Conservation (phyloP, 805 yeast species). For the Gaillardinia entomophila region DNA sequence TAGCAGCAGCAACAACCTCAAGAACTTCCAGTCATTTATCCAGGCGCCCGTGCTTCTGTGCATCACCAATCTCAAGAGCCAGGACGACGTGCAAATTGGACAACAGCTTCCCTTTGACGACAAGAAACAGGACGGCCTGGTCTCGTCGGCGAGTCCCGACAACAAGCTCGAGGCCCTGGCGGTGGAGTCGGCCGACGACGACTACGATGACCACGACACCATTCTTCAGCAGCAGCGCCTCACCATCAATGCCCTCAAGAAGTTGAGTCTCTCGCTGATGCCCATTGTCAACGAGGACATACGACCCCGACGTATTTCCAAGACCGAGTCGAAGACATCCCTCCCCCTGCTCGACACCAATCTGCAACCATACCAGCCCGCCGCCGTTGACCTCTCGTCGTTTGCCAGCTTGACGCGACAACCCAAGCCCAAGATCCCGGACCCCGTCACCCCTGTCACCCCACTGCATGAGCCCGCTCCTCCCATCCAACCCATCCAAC, state of each 20-base stretch:
- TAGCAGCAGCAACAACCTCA: constrained; percentile 7
- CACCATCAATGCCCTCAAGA: constrained; percentile 38
- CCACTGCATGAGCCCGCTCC: too few species aligned
- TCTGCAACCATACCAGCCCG: constrained; percentile 37
- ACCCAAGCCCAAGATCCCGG: constrained; percentile 16
- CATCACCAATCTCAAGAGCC: constrained; percentile 24
- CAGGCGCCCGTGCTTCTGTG: constrained; percentile 42
- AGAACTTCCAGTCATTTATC: constrained; percentile 39
- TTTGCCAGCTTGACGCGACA: constrained; percentile 42
- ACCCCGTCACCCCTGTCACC: neutral
- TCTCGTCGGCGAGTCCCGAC: constrained; percentile 1
- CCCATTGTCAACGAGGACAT: constrained; percentile 24
- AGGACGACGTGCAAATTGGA: constrained; percentile 35
- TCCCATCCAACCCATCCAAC: neutral
- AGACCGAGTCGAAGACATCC: neutral
- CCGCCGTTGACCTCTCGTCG: constrained; percentile 39
- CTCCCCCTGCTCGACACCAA: neutral
- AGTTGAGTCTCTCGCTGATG: constrained; percentile 36
- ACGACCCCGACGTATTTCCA: too few species aligned
- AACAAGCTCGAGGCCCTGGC: neutral
- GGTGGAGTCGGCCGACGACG: constrained; percentile 10
- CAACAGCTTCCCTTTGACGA: constrained; percentile 34
- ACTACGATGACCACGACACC: constrained; percentile 28
- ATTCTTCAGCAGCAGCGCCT: constrained; percentile 36
- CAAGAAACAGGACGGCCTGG: constrained; percentile 5